Base-by-base conservation (phyloP, 495 filamentous ascomycete species). In the Cudoniella acicularis region DNA sequence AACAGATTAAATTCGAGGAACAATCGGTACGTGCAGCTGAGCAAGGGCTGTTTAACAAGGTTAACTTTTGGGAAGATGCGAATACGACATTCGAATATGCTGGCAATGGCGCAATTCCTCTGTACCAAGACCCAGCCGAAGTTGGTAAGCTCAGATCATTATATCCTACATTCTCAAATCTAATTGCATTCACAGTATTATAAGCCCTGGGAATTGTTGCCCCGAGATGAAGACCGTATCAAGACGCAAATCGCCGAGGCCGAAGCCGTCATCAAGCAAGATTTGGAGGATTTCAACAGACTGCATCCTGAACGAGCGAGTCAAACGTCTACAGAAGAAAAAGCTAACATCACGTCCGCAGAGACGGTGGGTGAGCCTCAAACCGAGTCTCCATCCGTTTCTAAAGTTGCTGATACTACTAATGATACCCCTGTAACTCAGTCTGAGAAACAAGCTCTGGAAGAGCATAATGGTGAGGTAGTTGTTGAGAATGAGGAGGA, bases 401-500 rank as follows among this genome's bases (percentile, higher is more conserved):
- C 74, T 63, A 64, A 68, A 63, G 56, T 57, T 57, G 30, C 59
- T 64, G 63, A 65, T 63, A 51, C 65, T 65, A 67, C 68, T 73
- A 66, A 66, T 70, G 61, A 67, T 68, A 53, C 56, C 46, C 62
- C 64, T 63, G 65, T 62, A 55, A 55, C 56, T 66, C 64, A 64
- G 51, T 49, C 62, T 55, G 59, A 62, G 46, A 62, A 52, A 30
- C 36, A 60, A 2, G 30, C 62, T 43, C 46, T 62, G 24, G 83
- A 86, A 52, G 87, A 87, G 67, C 83, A 87, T 68, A 79, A 77
- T 50, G 89, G 85, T 50, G 88, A 91, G 66, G 73, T 87, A 49
- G 76, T 90, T 67, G 74, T 85, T 49, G 87, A 91, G 68, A 86
- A 86, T 65, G 85, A 88, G 49, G 90, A 94, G 75, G 90, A 93